Evolutionary conservation across 768 basidiomycete genomes (phyloP).

Genomic region (Amanita muscaria): DNA sequence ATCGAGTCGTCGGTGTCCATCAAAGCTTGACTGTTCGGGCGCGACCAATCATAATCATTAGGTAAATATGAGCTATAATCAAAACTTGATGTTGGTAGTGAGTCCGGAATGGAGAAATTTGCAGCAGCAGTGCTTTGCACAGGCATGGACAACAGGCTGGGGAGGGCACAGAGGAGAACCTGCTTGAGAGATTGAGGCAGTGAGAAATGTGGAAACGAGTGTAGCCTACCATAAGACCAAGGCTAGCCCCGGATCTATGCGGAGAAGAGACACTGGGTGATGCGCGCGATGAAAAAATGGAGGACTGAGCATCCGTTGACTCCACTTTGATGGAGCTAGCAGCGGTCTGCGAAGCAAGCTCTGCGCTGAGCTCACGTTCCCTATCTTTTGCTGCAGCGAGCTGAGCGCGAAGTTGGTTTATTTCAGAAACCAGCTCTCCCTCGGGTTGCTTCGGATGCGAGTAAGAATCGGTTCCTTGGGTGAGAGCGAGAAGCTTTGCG

Average conservation of each 20-base stretch:
- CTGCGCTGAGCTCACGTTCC: constrained; percentile 55
- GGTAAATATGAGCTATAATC: constrained; percentile 39
- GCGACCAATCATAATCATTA: constrained; percentile 49
- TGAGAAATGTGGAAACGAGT: not conserved
- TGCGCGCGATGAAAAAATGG: constrained; percentile 34
- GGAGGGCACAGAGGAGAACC: constrained; percentile 73
- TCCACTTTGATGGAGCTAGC: constrained; percentile 46
- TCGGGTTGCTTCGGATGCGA: constrained; percentile 19
- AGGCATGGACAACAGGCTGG: constrained; percentile 62
- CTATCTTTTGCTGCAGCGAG: constrained; percentile 58
- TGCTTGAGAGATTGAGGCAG: constrained; percentile 25
- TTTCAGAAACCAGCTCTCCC: constrained; percentile 42
- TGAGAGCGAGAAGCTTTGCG: constrained; percentile 54
- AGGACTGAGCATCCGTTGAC: constrained; percentile 41
- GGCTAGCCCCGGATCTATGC: constrained; percentile 53
- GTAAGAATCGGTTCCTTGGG: too few species aligned
- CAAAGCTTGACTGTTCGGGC: constrained; percentile 25
- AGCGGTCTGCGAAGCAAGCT: constrained; percentile 38
- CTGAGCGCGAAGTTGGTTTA: constrained; percentile 60
- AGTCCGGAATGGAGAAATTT: constrained; percentile 31
- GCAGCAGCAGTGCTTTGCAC: constrained; percentile 46
- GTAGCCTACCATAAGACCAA: constrained; percentile 63
- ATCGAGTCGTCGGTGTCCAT: constrained; percentile 37
- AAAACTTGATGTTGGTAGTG: constrained; percentile 39
- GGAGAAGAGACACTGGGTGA: constrained; percentile 30